Conservation (phyloP, 108 stramenopile species). For the Thalassiosira profunda region DNA sequence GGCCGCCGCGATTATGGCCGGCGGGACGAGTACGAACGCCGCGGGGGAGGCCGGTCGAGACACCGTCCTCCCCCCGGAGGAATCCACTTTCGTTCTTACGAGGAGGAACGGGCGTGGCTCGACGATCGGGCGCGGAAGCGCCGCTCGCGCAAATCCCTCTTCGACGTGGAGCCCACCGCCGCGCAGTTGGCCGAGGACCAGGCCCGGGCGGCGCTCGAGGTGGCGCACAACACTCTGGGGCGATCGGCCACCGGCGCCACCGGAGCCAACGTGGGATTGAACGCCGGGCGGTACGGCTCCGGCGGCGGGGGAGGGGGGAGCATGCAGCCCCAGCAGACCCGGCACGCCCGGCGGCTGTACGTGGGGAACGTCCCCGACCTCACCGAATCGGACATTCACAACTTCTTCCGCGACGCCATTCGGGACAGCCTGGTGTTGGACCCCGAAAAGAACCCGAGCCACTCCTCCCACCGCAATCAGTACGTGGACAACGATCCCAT, state of each 20-base stretch:
- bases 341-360: constrained; percentile 96
- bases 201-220: constrained; percentile 34
- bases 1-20: constrained; percentile 2
- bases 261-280: constrained; percentile 7
- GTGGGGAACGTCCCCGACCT: constrained; percentile 91
- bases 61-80: constrained; percentile 18
- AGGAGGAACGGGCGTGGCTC: constrained; percentile 87
- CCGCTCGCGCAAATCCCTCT: constrained; percentile 59
- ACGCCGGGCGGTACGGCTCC: too few species aligned
- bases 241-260: constrained; percentile 14
- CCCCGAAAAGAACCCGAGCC: constrained; percentile 17
- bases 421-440: constrained; percentile 51
- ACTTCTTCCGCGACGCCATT: constrained; percentile 89
- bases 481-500: constrained; percentile 80
- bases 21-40: too few species aligned
- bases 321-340: constrained; percentile 85
- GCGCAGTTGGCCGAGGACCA: constrained; percentile 71
- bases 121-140: constrained; percentile 83
- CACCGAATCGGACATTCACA: constrained; percentile 82
- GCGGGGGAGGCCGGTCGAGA: constrained; percentile 13
- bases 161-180: constrained; percentile 78
- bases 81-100: constrained; percentile 57
- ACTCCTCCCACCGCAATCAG: constrained; percentile 13
- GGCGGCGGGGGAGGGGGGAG: neutral
- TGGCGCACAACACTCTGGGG: constrained; percentile 29